Evolutionary conservation across 2,329 filamentous ascomycete species (phyloP), one percentile per base, ranked within the genome.

Genomic region (Sporothrix variecibatus): DNA sequence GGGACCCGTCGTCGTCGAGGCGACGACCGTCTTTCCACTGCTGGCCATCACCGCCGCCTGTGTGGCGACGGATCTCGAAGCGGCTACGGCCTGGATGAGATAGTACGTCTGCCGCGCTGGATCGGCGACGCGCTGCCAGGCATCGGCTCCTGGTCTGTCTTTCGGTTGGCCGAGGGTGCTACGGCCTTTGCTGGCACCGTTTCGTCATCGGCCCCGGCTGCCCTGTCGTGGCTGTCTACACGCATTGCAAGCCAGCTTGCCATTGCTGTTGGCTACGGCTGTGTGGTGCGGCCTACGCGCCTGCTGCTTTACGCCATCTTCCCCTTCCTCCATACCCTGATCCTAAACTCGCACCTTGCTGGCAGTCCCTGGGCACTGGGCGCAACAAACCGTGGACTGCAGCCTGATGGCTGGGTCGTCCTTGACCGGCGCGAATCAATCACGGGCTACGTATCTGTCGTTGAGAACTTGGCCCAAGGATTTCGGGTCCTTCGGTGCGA

Each of bases 401-500:
- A 85, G 26, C 82, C 85, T 0, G 86, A 92, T 49, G 90, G 92
- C 20, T 98, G 92, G 87, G 88, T 89, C 1, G 83, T 98, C 1
- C 81, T 98, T 62, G 95, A 94, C 67, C 91, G 96, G 12, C 87
- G 89, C 77, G 96, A 98, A 82, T 97, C 94, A 0, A 82, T 92
- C 68, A 98, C 96, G 0, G 96, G 96, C 7, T 98, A 99, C 80
- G 86, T 99, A 60, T 97, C 95, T 0, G 93, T 99, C 1, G 81
- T 98, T 34, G 93, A 99, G 77, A 96, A 91, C 80, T 80, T 87
- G 8, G 83, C 91, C 5, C 86, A 89, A 53, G 88, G 91, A 0
- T 98, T 93, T 82, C 89, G 94, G 1, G 90, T 95, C 20, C 89
- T 99, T 87, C 90, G 96, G 75, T 98, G 94, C 81, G 96, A 98